phyloP scores from a whole-genome alignment of 228 moss, liverwort and hornwort genomes.

The Sphagnum magellanicum region DNA sequence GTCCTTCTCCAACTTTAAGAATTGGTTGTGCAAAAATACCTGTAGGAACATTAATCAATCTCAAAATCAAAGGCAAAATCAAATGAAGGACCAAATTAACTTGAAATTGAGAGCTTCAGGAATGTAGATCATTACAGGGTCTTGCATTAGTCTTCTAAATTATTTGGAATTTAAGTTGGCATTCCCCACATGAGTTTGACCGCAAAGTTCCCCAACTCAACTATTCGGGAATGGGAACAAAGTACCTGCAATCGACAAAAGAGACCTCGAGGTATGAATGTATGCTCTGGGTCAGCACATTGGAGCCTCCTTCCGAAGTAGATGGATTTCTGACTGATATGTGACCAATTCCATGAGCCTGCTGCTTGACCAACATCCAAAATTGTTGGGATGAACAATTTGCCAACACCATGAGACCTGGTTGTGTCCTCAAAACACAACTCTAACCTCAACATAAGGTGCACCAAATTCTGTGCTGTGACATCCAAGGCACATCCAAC shows the following conservation, averaged over 20 bases:
- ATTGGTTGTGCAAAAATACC: background rate
- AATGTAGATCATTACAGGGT: background rate
- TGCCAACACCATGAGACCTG: background rate
- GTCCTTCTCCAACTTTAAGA: background rate
- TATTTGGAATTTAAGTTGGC: background rate
- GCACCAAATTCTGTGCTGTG: background rate
- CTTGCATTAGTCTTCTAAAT: background rate
- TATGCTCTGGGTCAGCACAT: background rate
- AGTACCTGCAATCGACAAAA: constrained; percentile 1
- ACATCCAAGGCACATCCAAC: background rate
- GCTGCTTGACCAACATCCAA: background rate
- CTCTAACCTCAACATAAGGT: constrained; percentile 2
- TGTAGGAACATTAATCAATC: background rate
- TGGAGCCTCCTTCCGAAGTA: background rate
- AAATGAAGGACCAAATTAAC: background rate
- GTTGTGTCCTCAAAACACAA: background rate
- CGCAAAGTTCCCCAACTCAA: too few relatives aligned
- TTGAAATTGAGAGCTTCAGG: background rate
- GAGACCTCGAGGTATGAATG: background rate
- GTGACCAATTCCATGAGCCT: background rate
- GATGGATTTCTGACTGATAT: background rate
- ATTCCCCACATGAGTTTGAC: too few relatives aligned
- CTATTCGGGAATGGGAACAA: too few relatives aligned
- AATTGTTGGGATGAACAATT: background rate
- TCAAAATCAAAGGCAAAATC: background rate